A percentile compares a stretch with the other conserved stretches of the same genome.
phyloP scores from a whole-genome alignment of 768 basidiomycete species.

The Trametes cinnabarina region DNA sequence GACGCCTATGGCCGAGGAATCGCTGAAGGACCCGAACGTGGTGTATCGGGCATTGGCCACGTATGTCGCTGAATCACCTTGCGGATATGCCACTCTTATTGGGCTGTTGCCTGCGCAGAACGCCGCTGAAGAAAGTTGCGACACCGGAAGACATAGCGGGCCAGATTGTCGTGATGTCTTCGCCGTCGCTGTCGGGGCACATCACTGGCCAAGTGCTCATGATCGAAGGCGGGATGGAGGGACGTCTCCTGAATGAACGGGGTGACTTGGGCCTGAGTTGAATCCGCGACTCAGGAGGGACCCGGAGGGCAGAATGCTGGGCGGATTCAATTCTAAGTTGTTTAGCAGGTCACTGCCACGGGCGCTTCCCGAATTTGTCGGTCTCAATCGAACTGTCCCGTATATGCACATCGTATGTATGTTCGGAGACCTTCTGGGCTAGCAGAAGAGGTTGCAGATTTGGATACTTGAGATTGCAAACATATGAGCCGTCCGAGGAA shows the following conservation, averaged over 20 bases:
- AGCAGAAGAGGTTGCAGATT: background rate
- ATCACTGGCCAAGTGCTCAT: constrained; percentile 68
- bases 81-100: background rate
- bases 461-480: background rate
- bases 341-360: background rate
- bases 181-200: constrained; percentile 62
- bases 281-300: background rate
- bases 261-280: constrained; percentile 34
- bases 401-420: background rate
- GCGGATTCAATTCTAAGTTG: too few species aligned
- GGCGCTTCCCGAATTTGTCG: background rate
- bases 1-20: constrained; percentile 61
- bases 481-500: background rate
- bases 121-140: constrained; percentile 68
- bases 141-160: constrained; percentile 60
- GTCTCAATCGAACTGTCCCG: background rate
- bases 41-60: constrained; percentile 64
- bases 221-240: constrained; percentile 81
- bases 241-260: constrained; percentile 46
- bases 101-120: constrained; percentile 49
- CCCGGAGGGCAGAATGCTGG: background rate
- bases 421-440: background rate
- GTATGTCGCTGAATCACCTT: constrained; percentile 41
- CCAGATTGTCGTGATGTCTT: constrained; percentile 62
- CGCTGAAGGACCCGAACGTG: constrained; percentile 52